phyloP scores from a whole-genome alignment of 2,329 filamentous ascomycete genomes.

The Paracoccidioides brasiliensis region DNA sequence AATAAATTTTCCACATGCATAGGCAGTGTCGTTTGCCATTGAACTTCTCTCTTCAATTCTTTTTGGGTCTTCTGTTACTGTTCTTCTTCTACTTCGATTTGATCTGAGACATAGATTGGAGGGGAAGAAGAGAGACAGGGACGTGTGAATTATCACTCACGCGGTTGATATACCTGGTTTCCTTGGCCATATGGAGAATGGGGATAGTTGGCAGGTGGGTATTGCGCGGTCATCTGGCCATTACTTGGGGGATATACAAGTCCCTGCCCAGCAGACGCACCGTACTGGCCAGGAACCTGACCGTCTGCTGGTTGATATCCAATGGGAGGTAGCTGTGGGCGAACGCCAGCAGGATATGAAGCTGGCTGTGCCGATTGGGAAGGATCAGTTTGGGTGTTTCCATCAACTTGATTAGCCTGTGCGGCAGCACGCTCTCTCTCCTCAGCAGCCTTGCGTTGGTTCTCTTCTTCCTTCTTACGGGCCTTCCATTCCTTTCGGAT shows the following conservation, averaged over 20 bases:
- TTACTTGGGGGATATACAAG: slow-evolving; percentile 37
- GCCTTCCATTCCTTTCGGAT: slow-evolving; percentile 99
- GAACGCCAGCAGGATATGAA: slow-evolving; percentile 38
- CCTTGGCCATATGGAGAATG: slow-evolving; percentile 39
- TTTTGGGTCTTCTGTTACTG: too few relatives aligned
- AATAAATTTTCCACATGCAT: slow-evolving; percentile 2
- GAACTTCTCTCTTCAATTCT: too few relatives aligned
- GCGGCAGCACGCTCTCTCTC: slow-evolving; percentile 60
- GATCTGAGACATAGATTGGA: background rate
- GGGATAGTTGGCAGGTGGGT: slow-evolving; percentile 35
- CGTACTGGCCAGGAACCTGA: slow-evolving; percentile 49
- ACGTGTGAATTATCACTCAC: slow-evolving; percentile 29
- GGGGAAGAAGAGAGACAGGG: slow-evolving; percentile 8
- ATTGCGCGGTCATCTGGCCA: slow-evolving; percentile 30
- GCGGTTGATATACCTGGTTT: slow-evolving; percentile 36
- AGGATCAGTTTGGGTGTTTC: slow-evolving; percentile 39
- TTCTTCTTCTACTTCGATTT: background rate
- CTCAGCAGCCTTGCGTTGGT: slow-evolving; percentile 76
- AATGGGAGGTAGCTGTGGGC: slow-evolving; percentile 61
- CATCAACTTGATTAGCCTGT: slow-evolving; percentile 36
- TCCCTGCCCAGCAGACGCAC: slow-evolving; percentile 38
- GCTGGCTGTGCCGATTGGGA: slow-evolving; percentile 24
- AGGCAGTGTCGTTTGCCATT: background rate
- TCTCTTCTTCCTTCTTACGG: slow-evolving; percentile 97
- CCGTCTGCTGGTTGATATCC: slow-evolving; percentile 51